Conservation (phyloP, 139 green algal species). For the Monoraphidium neglectum region DNA sequence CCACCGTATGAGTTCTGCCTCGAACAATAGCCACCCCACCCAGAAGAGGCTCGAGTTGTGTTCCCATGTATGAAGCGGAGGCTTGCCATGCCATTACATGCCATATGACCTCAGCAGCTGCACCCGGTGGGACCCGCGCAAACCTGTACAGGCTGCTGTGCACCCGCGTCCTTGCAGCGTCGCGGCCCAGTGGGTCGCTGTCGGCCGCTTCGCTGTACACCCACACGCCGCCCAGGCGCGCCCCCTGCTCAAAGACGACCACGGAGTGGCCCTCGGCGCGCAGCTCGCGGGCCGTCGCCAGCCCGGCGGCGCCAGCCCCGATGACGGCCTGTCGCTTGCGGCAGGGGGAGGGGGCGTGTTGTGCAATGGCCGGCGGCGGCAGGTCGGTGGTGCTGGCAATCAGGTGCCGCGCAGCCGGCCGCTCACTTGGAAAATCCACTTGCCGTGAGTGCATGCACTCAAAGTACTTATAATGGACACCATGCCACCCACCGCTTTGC, state of each 20-base stretch:
- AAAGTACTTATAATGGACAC: too few relatives aligned
- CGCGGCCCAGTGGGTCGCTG: conserved; percentile 37
- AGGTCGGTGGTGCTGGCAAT: too few relatives aligned
- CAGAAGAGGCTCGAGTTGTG: too few relatives aligned
- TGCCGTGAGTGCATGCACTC: too few relatives aligned
- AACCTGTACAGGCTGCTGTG: conserved; percentile 66
- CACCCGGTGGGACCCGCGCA: conserved; percentile 57
- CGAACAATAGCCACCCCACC: too few relatives aligned
- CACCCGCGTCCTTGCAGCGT: conserved; percentile 31
- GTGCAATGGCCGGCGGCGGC: too few relatives aligned
- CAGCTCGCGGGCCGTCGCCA: conserved; percentile 68
- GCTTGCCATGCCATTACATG: background rate
- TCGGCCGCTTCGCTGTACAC: conserved; percentile 40
- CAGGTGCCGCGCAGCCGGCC: too few relatives aligned
- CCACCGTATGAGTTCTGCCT: too few relatives aligned
- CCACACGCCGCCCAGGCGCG: conserved; percentile 68
- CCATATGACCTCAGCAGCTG: background rate
- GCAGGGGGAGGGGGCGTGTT: too few relatives aligned
- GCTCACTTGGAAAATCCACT: too few relatives aligned
- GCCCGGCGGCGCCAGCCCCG: conserved; percentile 70
- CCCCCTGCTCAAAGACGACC: conserved; percentile 60
- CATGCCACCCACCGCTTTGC: too few relatives aligned
- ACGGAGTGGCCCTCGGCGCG: conserved; percentile 60
- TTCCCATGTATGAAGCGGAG: too few relatives aligned
- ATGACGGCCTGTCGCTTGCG: conserved; percentile 84